These are phyloP conservation scores for Microbotryum silenes-acaulis DNA, from an alignment of 1,284 basidiomycete species.

Conservation along the genomic window DNA sequence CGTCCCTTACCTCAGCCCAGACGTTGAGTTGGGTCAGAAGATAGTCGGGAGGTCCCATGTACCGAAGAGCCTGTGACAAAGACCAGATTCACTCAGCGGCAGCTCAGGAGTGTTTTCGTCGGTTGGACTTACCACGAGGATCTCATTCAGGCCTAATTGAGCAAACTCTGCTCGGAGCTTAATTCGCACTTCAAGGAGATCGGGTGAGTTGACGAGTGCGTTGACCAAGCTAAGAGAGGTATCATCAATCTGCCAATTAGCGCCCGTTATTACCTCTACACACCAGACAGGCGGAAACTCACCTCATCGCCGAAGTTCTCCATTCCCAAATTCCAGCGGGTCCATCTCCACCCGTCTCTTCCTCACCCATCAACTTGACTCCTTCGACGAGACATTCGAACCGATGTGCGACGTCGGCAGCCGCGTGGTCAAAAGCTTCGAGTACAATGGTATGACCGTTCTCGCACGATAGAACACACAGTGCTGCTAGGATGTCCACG, in stretches of 20 bases:
- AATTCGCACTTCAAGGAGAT: slow-evolving; percentile 68
- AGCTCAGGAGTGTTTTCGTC: neutral
- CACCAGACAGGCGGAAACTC: slow-evolving; percentile 7
- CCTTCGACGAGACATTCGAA: slow-evolving; percentile 67
- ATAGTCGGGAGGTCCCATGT: slow-evolving; percentile 64
- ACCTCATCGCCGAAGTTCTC: slow-evolving; percentile 61
- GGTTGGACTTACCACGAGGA: slow-evolving; percentile 58
- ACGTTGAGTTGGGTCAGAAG: slow-evolving; percentile 67
- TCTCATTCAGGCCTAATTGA: slow-evolving; percentile 70
- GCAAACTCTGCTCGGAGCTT: slow-evolving; percentile 70
- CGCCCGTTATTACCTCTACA: neutral
- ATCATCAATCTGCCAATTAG: neutral
- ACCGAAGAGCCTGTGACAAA: slow-evolving; percentile 55
- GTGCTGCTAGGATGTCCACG: slow-evolving; percentile 71
- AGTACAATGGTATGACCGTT: slow-evolving; percentile 69
- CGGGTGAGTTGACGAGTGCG: slow-evolving; percentile 67
- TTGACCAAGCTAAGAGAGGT: slow-evolving; percentile 52
- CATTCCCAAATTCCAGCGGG: slow-evolving; percentile 69
- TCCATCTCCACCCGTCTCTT: slow-evolving; percentile 48
- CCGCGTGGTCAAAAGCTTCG: slow-evolving; percentile 65
- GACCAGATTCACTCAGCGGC: neutral
- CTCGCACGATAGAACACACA: slow-evolving; percentile 63
- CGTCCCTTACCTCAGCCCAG: slow-evolving; percentile 78
- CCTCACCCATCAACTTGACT: slow-evolving; percentile 51
- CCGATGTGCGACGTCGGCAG: slow-evolving; percentile 62